phyloP scores from a whole-genome alignment of 1,284 basidiomycete species.

The Ganoderma lingzhi region DNA sequence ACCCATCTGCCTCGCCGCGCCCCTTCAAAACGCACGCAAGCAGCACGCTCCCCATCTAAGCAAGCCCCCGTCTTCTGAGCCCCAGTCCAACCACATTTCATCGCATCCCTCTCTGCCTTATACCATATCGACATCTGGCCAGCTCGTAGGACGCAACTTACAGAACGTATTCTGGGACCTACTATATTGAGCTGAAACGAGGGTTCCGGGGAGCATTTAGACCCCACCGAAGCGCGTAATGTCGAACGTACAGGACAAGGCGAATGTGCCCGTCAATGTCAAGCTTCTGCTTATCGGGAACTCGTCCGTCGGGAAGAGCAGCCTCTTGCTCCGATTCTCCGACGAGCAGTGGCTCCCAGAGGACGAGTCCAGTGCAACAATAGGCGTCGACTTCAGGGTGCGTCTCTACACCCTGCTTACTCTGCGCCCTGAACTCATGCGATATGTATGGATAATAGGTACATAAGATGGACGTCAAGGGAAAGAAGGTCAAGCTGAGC shows the following conservation, averaged over 20 bases:
- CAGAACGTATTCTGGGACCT: not conserved
- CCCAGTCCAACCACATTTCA: not conserved
- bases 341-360: slow-evolving; percentile 97
- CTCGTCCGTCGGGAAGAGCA: slow-evolving; percentile 93
- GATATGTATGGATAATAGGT: slow-evolving; percentile 52
- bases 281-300: slow-evolving; percentile 86
- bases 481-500: slow-evolving; percentile 81
- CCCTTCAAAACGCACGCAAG: not conserved
- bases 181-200: too few relatives aligned
- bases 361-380: slow-evolving; percentile 95
- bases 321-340: slow-evolving; percentile 91
- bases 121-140: not conserved
- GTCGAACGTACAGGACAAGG: slow-evolving; percentile 13
- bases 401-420: slow-evolving; percentile 39
- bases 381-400: slow-evolving; percentile 86
- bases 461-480: slow-evolving; percentile 84
- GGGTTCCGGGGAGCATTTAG: too few relatives aligned
- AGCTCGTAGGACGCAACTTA: not conserved
- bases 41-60: not conserved
- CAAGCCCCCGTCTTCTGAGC: not conserved
- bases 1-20: not conserved
- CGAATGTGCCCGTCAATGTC: slow-evolving; percentile 59
- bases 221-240: not conserved
- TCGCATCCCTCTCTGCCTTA: not conserved
- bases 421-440: slow-evolving; percentile 2